Evolutionary conservation across 1,284 basidiomycete genomes (phyloP).

Genomic region (Papiliotrema fonsecae): DNA sequence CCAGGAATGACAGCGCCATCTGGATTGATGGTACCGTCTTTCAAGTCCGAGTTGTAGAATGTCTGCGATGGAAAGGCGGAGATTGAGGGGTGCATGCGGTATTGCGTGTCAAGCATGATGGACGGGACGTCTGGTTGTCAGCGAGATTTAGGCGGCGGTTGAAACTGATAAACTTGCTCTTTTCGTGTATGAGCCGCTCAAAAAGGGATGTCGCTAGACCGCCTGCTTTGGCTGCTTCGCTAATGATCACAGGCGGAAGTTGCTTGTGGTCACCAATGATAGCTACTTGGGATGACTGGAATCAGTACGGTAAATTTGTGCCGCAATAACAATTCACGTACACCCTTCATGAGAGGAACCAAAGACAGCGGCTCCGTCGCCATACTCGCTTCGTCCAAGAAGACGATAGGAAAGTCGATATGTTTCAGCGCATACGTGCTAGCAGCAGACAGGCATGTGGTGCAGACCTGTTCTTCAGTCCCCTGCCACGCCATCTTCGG

Average conservation of each 20-base stretch:
- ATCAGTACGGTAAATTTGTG: background rate
- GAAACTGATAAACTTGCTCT: no score
- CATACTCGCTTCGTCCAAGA: conserved; percentile 93
- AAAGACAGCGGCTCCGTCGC: conserved; percentile 85
- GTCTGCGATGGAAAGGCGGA: conserved; percentile 76
- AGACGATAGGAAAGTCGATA: conserved; percentile 86
- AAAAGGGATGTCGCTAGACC: conserved; percentile 79
- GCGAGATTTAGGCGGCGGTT: no score
- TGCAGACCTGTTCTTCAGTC: conserved; percentile 61
- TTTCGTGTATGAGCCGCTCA: conserved; percentile 76
- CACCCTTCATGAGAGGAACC: conserved; percentile 83
- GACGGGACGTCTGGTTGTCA: conserved; percentile 57
- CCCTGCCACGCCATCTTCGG: conserved; percentile 5
- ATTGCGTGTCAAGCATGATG: conserved; percentile 86
- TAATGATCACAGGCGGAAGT: conserved; percentile 82
- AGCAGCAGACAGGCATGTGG: conserved; percentile 72
- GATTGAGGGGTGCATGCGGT: conserved; percentile 89
- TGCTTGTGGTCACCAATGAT: conserved; percentile 96
- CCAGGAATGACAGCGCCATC: conserved; percentile 55
- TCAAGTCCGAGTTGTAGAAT: conserved; percentile 69
- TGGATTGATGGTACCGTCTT: conserved; percentile 61
- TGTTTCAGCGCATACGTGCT: conserved; percentile 48
- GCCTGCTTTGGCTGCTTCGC: conserved; percentile 61
- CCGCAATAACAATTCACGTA: conserved; percentile 48
- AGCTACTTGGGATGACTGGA: conserved; percentile 69